These are phyloP conservation scores for Ceratocystis cacaofunesta DNA, from an alignment of 2,329 filamentous ascomycete genomes.

Conservation along the genomic window DNA sequence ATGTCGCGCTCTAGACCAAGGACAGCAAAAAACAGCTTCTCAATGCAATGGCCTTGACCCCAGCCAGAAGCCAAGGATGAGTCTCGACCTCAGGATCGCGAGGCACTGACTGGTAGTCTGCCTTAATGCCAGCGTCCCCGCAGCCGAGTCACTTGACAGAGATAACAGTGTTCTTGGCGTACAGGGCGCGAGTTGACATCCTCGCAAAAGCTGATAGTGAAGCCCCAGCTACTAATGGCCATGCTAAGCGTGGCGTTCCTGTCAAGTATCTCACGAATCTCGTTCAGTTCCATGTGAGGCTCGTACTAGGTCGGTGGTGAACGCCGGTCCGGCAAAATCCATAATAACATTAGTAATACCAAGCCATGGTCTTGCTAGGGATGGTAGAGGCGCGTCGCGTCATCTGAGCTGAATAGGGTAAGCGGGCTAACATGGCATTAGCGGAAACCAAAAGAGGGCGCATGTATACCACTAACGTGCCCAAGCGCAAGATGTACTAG, in stretches of 20 bases:
- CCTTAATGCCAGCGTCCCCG: conserved; percentile 50
- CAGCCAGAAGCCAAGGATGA: conserved; percentile 45
- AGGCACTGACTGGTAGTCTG: conserved; percentile 51
- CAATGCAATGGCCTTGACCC: conserved; percentile 37
- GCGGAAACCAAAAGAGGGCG: background rate
- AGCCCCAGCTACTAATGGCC: conserved; percentile 62
- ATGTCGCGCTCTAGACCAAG: conserved; percentile 50
- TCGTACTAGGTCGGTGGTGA: conserved; percentile 34
- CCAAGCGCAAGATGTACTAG: background rate
- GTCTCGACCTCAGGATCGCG: conserved; percentile 52
- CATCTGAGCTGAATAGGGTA: background rate
- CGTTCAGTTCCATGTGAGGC: conserved; percentile 37
- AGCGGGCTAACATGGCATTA: background rate
- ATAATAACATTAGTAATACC: conserved; percentile 40
- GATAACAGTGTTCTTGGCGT: conserved; percentile 46
- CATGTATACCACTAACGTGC: background rate
- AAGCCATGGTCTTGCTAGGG: background rate
- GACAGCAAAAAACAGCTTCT: conserved; percentile 50
- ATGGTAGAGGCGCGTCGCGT: background rate
- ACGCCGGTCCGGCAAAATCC: conserved; percentile 41
- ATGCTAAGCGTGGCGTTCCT: conserved; percentile 47
- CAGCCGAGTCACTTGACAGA: conserved; percentile 48
- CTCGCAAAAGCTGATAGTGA: conserved; percentile 45
- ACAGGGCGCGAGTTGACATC: conserved; percentile 40
- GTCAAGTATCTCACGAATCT: conserved; percentile 28